Conservation (phyloP, 495 filamentous ascomycete genomes). For the Penicillium macrosclerotiorum region DNA sequence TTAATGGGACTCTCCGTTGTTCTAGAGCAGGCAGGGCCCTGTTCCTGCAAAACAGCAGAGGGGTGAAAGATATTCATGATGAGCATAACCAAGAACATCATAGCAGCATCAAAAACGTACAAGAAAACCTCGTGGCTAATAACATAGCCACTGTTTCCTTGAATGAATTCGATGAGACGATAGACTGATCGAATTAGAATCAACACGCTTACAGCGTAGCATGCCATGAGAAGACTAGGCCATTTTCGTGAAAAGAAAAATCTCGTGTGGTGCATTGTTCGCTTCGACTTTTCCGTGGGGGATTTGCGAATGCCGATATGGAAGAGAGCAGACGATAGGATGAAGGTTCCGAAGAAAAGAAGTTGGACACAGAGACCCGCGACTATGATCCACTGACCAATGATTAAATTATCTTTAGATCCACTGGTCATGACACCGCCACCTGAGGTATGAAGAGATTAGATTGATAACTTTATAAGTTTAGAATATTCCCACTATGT, state of each 20-base stretch:
- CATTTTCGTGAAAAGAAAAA: slow-evolving; percentile 29
- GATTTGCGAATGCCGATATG: slow-evolving; percentile 26
- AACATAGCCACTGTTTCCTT: slow-evolving; percentile 50
- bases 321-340: slow-evolving; percentile 28
- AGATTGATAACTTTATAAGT: too few species aligned
- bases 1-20: too few species aligned
- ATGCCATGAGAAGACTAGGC: slow-evolving; percentile 25
- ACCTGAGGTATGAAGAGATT: slow-evolving; percentile 6
- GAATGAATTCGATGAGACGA: slow-evolving; percentile 58
- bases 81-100: slow-evolving; percentile 54
- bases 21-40: too few species aligned
- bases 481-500: too few species aligned
- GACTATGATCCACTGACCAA: slow-evolving; percentile 42
- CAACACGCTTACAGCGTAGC: slow-evolving; percentile 46
- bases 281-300: slow-evolving; percentile 19
- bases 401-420: slow-evolving; percentile 1
- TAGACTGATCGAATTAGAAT: slow-evolving; percentile 63
- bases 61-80: slow-evolving; percentile 42
- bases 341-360: slow-evolving; percentile 39
- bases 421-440: slow-evolving; percentile 15
- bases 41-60: slow-evolving; percentile 1
- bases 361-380: slow-evolving; percentile 39
- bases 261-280: slow-evolving; percentile 12
- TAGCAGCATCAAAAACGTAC: slow-evolving; percentile 60
- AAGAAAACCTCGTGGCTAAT: slow-evolving; percentile 55